phyloP scores from a whole-genome alignment of 2,329 filamentous ascomycete species.

The Colletotrichum sublineola region DNA sequence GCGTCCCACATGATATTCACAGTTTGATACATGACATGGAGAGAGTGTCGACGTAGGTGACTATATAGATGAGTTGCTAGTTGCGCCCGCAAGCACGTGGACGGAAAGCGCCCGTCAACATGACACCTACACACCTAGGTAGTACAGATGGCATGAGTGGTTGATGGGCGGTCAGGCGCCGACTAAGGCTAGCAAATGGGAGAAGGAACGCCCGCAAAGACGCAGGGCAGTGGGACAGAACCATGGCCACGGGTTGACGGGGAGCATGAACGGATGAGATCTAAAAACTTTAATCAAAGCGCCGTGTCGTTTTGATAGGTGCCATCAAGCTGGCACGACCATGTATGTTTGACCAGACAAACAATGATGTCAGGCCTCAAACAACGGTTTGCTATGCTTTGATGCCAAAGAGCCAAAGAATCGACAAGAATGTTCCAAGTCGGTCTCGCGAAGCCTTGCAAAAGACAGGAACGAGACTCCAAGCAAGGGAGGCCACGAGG shows the following conservation, averaged over 20 bases:
- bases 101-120: slow-evolving; percentile 3
- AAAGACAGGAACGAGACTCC: too few relatives aligned
- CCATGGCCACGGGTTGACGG: slow-evolving; percentile 21
- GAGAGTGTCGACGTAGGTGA: background rate
- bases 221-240: slow-evolving; percentile 33
- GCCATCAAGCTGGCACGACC: background rate
- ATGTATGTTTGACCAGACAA: background rate
- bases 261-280: slow-evolving; percentile 14
- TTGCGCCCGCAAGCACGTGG: slow-evolving; percentile 42
- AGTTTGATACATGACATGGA: fast-evolving
- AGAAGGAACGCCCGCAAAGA: slow-evolving; percentile 40
- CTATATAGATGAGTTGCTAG: background rate
- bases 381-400: background rate
- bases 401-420: too few relatives aligned
- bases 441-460: background rate
- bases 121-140: background rate
- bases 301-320: background rate
- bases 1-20: too few relatives aligned
- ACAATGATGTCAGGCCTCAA: background rate
- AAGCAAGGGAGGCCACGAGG: too few relatives aligned
- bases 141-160: background rate
- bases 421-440: too few relatives aligned
- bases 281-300: slow-evolving; percentile 17
- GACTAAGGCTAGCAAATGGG: slow-evolving; percentile 17
- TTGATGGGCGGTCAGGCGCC: slow-evolving; percentile 13